phyloP scores from a whole-genome alignment of 1,284 basidiomycete species.

The Pseudozyma sp. region DNA sequence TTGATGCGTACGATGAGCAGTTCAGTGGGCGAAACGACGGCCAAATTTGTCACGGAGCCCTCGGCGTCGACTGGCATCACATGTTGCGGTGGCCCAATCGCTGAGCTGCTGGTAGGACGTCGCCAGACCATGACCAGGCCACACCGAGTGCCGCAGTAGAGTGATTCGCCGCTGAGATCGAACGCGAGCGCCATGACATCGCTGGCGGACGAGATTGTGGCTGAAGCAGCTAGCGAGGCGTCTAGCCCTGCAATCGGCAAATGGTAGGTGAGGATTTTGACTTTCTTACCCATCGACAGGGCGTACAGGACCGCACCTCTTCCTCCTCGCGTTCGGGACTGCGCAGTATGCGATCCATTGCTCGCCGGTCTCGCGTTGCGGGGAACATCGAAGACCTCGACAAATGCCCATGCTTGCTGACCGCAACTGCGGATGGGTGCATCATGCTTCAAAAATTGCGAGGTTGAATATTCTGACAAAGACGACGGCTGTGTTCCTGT shows the following conservation, averaged over 20 bases:
- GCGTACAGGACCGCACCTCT: background rate
- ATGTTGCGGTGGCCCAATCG: background rate
- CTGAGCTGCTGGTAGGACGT: background rate
- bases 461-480: too few species aligned
- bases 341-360: too few species aligned
- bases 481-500: too few species aligned
- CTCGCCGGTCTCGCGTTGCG: too few species aligned
- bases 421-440: background rate
- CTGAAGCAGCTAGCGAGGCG: background rate
- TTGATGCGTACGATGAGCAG: slow-evolving; percentile 30
- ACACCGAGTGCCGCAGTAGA: slow-evolving; percentile 25
- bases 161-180: background rate
- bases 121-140: slow-evolving; percentile 14
- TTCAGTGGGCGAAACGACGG: slow-evolving; percentile 2
- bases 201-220: slow-evolving; percentile 1
- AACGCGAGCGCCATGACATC: slow-evolving; percentile 24
- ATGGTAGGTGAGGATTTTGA: background rate
- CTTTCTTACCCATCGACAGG: background rate
- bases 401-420: background rate
- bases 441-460: too few species aligned
- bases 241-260: background rate
- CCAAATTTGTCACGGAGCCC: slow-evolving; percentile 32
- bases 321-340: too few species aligned
- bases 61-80: background rate
- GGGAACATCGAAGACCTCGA: background rate